Conservation (phyloP, 345 rosid genomes). For the Hibiscus trionum region DNA sequence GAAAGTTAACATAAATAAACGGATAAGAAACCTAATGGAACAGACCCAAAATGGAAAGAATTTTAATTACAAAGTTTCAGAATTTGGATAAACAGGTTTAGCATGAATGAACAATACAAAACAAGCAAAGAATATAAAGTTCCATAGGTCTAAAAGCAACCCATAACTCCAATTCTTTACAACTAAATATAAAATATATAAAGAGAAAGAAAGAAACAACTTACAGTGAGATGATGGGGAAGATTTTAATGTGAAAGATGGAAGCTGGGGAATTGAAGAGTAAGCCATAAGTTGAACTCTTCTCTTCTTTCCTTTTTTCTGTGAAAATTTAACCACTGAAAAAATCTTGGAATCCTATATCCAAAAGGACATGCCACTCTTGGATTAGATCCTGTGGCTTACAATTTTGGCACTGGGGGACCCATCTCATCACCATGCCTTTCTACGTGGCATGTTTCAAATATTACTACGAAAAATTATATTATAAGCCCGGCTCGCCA, state of each 20-base stretch:
- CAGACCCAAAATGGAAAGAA: background rate
- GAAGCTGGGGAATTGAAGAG: constrained; percentile 21
- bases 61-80: background rate
- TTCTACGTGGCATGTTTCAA: no score
- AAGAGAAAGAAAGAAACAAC: constrained; percentile 20
- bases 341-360: background rate
- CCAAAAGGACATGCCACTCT: no score
- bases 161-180: background rate
- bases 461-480: no score
- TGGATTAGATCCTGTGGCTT: no score
- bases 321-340: background rate
- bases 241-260: constrained; percentile 14
- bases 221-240: constrained; percentile 21
- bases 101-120: background rate
- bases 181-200: background rate
- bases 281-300: constrained; percentile 10
- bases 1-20: background rate
- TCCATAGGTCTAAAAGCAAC: background rate
- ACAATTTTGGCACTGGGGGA: no score
- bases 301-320: background rate
- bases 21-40: background rate
- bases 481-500: no score
- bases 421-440: no score
- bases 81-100: background rate
- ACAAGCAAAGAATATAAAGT: background rate